Evolutionary conservation across 163 green algal species (phyloP), one percentile per base, ranked within the genome.

Genomic region (Volvox carteri): DNA sequence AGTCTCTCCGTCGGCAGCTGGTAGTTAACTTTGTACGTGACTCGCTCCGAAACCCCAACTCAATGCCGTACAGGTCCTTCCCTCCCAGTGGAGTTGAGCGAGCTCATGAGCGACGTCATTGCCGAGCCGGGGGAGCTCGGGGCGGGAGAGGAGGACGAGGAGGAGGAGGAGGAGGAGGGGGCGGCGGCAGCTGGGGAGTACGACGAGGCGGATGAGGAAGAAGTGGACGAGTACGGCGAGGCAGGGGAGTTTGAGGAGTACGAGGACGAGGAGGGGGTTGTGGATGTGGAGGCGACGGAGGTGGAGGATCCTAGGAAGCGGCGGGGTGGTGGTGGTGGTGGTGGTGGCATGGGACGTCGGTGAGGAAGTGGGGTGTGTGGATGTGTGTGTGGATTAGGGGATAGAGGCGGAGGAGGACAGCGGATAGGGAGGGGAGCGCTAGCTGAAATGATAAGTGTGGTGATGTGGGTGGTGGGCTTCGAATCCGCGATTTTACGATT

Each of bases 11-110:
- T 65, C 25, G 25, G 54, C 54, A 65, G 19, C 5, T 12, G 54
- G 54, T 65, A 65, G 25, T 23, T 23, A 65, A 19, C 54, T 65
- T 19, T 19, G 28, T 65, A 19, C 54, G n/a, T n/a, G n/a, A n/a
- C n/a, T n/a, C n/a, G n/a, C n/a, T n/a, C n/a, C n/a, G n/a, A n/a
- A n/a, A n/a, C n/a, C n/a, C n/a, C n/a, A n/a, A n/a, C n/a, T n/a
- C n/a, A n/a, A n/a, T n/a, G n/a, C n/a, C n/a, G n/a, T 65, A 23
- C 62, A 87, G 81, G 81, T 46, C 67, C 65, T 4, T 80, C 81
- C 4, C 4, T 54, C 25, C 42, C 37, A 9, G 25, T 79, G 0
- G 67, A 79, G 28, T 70, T 54, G 23, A 30, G 35, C 25, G 65
- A 72, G 9, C 30, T 87, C 0, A 39, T 72, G 46, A 28, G 19